Percentiles rank a stretch among this genome's conserved stretches.
Evolutionary conservation across 495 filamentous ascomycete genomes (phyloP).

Genomic region (Aspergillus ostianus): DNA sequence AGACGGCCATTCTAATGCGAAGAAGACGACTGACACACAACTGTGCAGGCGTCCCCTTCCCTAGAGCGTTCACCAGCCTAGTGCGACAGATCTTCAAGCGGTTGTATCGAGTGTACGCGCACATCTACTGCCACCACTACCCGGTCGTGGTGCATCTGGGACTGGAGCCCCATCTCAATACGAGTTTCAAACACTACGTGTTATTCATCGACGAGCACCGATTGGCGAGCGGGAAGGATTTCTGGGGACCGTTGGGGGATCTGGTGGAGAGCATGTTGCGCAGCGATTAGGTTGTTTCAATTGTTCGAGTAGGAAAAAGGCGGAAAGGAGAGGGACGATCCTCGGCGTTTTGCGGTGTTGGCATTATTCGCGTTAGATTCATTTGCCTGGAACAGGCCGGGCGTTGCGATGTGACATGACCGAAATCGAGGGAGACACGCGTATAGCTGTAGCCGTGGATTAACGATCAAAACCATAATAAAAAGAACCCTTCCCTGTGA

Average conservation of each 20-base stretch:
- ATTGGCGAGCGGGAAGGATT: slow-evolving; percentile 88
- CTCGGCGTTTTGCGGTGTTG: background rate
- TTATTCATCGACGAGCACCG: slow-evolving; percentile 93
- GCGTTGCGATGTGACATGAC: background rate
- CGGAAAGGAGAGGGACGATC: background rate
- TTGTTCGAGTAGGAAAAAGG: background rate
- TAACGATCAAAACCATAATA: too few species aligned
- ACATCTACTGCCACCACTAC: slow-evolving; percentile 99
- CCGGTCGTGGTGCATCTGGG: slow-evolving; percentile 93
- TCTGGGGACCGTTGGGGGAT: slow-evolving; percentile 95
- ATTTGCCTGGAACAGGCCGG: background rate
- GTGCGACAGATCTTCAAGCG: slow-evolving; percentile 96
- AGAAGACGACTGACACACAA: slow-evolving; percentile 10
- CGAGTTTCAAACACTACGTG: slow-evolving; percentile 99
- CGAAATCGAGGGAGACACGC: background rate
- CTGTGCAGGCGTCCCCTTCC: slow-evolving; percentile 80
- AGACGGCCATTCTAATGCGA: background rate
- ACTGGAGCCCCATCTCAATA: slow-evolving; percentile 96
- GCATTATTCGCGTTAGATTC: background rate
- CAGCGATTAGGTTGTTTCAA: slow-evolving; percentile 62
- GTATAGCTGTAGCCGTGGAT: background rate
- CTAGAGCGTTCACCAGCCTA: slow-evolving; percentile 82
- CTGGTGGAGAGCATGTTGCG: slow-evolving; percentile 95
- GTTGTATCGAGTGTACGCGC: slow-evolving; percentile 96
- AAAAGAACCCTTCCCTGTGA: too few species aligned